phyloP scores from a whole-genome alignment of 2,329 filamentous ascomycete genomes.

The Botryosphaeria dothidea region DNA sequence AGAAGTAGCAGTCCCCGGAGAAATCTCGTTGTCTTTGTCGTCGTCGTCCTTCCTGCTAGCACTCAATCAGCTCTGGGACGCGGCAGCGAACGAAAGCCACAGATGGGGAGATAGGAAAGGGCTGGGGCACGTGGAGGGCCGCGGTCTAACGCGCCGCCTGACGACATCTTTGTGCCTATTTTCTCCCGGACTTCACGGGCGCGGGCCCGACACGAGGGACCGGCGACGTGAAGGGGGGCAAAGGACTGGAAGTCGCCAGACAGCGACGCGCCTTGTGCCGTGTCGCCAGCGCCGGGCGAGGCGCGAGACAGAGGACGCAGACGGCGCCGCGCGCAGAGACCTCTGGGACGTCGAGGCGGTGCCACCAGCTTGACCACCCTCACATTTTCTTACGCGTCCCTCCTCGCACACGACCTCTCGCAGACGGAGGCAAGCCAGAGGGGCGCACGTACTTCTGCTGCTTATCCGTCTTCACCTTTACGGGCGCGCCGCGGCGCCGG shows the following conservation, averaged over 20 bases:
- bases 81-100: neutral
- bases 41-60: slow-evolving; percentile 32
- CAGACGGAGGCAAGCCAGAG: slow-evolving; percentile 16
- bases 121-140: slow-evolving; percentile 19
- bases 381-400: slow-evolving; percentile 19
- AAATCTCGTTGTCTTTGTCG: slow-evolving; percentile 48
- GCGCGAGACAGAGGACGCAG: slow-evolving; percentile 18
- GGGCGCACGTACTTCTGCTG: slow-evolving; percentile 48
- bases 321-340: slow-evolving; percentile 14
- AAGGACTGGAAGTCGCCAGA: slow-evolving; percentile 3
- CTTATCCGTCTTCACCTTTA: slow-evolving; percentile 59
- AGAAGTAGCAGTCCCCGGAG: slow-evolving; percentile 36
- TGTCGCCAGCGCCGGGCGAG: slow-evolving; percentile 5
- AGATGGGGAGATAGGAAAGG: neutral
- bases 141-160: slow-evolving; percentile 17
- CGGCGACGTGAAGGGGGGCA: neutral
- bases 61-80: slow-evolving; percentile 27
- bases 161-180: slow-evolving; percentile 18
- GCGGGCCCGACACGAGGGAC: neutral
- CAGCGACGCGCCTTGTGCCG: slow-evolving; percentile 10
- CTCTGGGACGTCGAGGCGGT: slow-evolving; percentile 5
- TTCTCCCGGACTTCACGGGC: neutral
- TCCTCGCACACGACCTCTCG: slow-evolving; percentile 6
- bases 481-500: slow-evolving; percentile 38
- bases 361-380: slow-evolving; percentile 26